Percentiles rank a stretch among this genome's conserved stretches.
Conservation (phyloP, 2,329 filamentous ascomycete genomes). For the Curvularia lunata region DNA sequence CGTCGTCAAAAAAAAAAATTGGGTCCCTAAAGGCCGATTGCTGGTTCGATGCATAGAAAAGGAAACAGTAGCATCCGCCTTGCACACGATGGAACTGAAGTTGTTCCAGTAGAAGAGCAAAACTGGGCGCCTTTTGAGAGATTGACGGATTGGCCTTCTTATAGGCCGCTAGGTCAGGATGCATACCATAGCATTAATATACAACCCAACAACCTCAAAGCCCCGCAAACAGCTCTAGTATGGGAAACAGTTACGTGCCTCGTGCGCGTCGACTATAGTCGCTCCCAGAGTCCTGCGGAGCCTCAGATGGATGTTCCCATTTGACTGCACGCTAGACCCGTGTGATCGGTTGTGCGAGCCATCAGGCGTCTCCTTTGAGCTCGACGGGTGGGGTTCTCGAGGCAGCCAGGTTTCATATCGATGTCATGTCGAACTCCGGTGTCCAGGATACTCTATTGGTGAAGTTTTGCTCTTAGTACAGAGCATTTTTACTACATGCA, state of each 20-base stretch:
- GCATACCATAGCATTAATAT: neutral
- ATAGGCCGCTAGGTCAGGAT: neutral
- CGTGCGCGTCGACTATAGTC: neutral
- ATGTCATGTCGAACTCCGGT: neutral
- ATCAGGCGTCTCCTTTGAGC: neutral
- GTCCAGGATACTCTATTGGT: neutral
- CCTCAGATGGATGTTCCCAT: neutral
- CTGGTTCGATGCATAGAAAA: neutral
- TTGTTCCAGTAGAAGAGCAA: neutral
- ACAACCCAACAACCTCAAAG: neutral
- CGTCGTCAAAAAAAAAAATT: constrained; percentile 6
- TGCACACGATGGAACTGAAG: neutral
- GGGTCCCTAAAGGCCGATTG: neutral
- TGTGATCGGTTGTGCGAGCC: neutral
- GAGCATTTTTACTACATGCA: neutral
- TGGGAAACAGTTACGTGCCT: neutral
- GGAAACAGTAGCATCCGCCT: neutral
- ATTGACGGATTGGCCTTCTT: neutral
- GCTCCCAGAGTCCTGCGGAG: too few species aligned
- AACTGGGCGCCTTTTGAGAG: neutral
- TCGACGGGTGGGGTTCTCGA: neutral
- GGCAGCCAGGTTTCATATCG: neutral
- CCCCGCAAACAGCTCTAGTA: neutral
- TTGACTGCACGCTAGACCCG: neutral
- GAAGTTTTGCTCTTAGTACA: neutral